Percentiles rank a stretch among this genome's conserved stretches.
These are phyloP conservation scores for Naematelia encephala DNA, from an alignment of 768 basidiomycete species.

Conservation along the genomic window DNA sequence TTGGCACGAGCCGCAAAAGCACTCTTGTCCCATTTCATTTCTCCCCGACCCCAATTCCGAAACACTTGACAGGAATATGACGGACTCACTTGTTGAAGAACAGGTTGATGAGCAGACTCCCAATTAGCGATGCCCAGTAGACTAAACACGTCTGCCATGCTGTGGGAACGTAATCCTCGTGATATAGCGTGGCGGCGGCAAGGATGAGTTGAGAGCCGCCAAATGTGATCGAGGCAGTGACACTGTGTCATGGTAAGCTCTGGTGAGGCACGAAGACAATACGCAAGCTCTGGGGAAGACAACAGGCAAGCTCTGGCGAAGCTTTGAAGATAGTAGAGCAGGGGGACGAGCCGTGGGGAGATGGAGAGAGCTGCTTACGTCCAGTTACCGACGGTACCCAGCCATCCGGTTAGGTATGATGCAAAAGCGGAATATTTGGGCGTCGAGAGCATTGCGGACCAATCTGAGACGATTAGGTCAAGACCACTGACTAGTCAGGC, in stretches of 20 bases:
- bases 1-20: no score
- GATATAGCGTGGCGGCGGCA: slow-evolving; percentile 61
- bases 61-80: no score
- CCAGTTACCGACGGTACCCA: slow-evolving; percentile 68
- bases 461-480: slow-evolving; percentile 50
- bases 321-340: no score
- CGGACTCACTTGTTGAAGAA: slow-evolving; percentile 58
- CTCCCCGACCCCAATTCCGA: no score
- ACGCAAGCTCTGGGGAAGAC: no score
- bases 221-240: slow-evolving; percentile 65
- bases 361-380: no score
- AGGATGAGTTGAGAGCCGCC: slow-evolving; percentile 63
- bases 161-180: slow-evolving; percentile 60
- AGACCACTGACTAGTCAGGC: neutral
- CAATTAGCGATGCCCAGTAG: slow-evolving; percentile 58
- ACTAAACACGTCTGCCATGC: slow-evolving; percentile 62
- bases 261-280: no score
- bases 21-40: no score
- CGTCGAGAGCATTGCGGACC: slow-evolving; percentile 63
- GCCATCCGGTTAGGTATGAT: slow-evolving; percentile 69
- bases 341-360: no score
- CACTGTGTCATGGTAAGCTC: slow-evolving; percentile 25
- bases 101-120: slow-evolving; percentile 58
- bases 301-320: no score
- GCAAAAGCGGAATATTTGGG: slow-evolving; percentile 57